Evolutionary conservation across 2,329 filamentous ascomycete species (phyloP).

Genomic region (Oidium heveae): DNA sequence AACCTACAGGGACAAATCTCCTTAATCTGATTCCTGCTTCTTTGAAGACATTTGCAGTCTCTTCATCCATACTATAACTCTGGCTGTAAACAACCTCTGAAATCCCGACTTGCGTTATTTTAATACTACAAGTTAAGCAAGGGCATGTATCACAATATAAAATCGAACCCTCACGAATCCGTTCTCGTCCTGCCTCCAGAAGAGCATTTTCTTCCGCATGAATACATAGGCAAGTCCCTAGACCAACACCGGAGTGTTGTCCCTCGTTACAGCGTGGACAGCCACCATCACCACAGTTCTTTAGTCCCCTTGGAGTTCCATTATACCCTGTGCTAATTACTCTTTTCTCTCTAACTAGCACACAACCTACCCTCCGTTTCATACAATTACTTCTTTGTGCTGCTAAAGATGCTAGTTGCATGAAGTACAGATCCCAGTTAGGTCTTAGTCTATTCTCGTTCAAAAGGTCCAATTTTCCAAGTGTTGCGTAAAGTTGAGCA

Average conservation of each 20-base stretch:
- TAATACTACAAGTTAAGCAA: slow-evolving; percentile 92
- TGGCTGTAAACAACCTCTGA: slow-evolving; percentile 86
- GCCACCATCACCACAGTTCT: slow-evolving; percentile 80
- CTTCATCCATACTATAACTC: slow-evolving; percentile 79
- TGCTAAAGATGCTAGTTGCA: slow-evolving; percentile 81
- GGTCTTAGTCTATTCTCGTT: slow-evolving; percentile 62
- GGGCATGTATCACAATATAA: slow-evolving; percentile 94
- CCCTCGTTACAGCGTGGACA: slow-evolving; percentile 69
- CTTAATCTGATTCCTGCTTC: slow-evolving; percentile 64
- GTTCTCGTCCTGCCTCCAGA: slow-evolving; percentile 75
- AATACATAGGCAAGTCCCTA: slow-evolving; percentile 83
- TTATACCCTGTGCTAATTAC: slow-evolving; percentile 96
- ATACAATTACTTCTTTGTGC: slow-evolving; percentile 89
- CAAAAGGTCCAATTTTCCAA: slow-evolving; percentile 50
- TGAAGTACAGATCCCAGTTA: slow-evolving; percentile 93
- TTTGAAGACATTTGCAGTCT: slow-evolving; percentile 58
- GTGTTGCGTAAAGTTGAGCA: slow-evolving; percentile 42
- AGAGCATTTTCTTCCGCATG: slow-evolving; percentile 96
- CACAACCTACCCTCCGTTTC: slow-evolving; percentile 89
- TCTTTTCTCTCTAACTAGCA: slow-evolving; percentile 60
- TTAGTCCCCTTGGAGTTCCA: slow-evolving; percentile 71
- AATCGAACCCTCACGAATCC: slow-evolving; percentile 58
- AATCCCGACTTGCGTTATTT: slow-evolving; percentile 92
- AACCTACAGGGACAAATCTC: slow-evolving; percentile 62
- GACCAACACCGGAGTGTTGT: slow-evolving; percentile 38